Base-by-base conservation (phyloP, 805 yeast genomes). In the Cyberlindnera subsufficiens region DNA sequence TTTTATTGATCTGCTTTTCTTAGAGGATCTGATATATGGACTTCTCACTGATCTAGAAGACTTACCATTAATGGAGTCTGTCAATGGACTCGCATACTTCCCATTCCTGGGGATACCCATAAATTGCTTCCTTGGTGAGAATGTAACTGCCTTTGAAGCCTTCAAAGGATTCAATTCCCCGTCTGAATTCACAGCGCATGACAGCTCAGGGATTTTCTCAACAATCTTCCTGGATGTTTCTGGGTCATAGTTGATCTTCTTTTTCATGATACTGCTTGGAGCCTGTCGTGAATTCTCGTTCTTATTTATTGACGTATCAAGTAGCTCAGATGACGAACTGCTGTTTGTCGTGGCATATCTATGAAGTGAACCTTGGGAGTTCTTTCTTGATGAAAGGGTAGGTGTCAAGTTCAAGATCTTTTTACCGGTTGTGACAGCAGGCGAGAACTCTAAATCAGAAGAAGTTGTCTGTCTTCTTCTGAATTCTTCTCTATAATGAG, bases 61-160 rank as follows among this genome's bases (percentile, higher is more conserved):
- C 13, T 39, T 50, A 1, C 59, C 56, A 31, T 56, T 48, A 4
- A 58, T 44, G 2, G 52, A 40, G 40, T 56, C 61, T 6, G 54
- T 42, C 36, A 56, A 35, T 7, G 60, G 60, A 19, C 55, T 56
- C 7, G 56, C 43, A 34, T 49, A 46, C 32, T 43, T 54, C 1
- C 50, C 35, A 2, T 38, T 41, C 17, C 37, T 42, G 5, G 44
- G 30, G 3, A 45, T 30, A 2, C 40, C 16, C 17, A 42, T 37
- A 16, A 51, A 42, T 19, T 52, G 53, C 36, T 63, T 64, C 25
- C 64, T 58, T 9, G 72, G 72, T 3, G 69, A 63, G 40, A 67
- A 58, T 5, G 64, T 44, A 1, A 66, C 66, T 25, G 56, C 42
- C 38, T 49, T 56, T 5, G 67, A 62, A 3, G 57, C 63, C 43